phyloP scores from a whole-genome alignment of 2,329 filamentous ascomycete genomes.

The Hypoxylon sp. region DNA sequence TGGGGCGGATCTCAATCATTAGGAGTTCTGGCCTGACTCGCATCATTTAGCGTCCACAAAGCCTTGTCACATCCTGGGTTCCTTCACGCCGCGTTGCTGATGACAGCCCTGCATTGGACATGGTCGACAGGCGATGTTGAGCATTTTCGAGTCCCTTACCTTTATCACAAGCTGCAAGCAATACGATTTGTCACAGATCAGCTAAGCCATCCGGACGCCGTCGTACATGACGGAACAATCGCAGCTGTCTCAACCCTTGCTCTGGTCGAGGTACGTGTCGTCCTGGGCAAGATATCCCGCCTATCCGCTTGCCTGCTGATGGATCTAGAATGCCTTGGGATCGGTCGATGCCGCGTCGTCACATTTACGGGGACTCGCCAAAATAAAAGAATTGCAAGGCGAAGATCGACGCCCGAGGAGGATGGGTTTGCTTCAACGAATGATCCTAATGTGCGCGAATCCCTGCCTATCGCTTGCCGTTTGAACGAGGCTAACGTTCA shows the following conservation, averaged over 20 bases:
- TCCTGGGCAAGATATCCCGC: constrained; percentile 1
- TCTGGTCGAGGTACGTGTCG: constrained; percentile 52
- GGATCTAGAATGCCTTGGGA: constrained; percentile 52
- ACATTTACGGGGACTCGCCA: constrained; percentile 52
- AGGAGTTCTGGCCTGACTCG: constrained; percentile 25
- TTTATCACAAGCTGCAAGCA: constrained; percentile 57
- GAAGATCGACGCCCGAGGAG: constrained; percentile 42
- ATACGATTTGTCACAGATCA: constrained; percentile 57
- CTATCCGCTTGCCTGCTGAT: constrained; percentile 2
- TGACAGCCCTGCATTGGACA: constrained; percentile 56
- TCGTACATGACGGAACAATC: constrained; percentile 53
- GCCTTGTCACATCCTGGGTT: constrained; percentile 56
- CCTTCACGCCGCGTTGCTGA: constrained; percentile 55
- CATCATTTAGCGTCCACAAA: constrained; percentile 50
- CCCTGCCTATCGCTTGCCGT: background rate
- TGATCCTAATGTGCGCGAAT: constrained; percentile 52
- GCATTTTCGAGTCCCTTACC: constrained; percentile 54
- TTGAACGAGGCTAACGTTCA: constrained; percentile 29
- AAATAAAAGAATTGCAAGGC: constrained; percentile 46
- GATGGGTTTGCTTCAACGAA: constrained; percentile 52
- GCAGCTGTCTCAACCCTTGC: constrained; percentile 55
- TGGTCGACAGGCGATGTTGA: constrained; percentile 57
- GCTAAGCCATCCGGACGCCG: constrained; percentile 49
- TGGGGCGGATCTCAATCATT: constrained; percentile 10
- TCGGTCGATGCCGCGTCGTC: constrained; percentile 55